Evolutionary conservation across 805 yeast species (phyloP), one percentile per base, ranked within the genome.

Genomic region (Ogataea minuta): DNA sequence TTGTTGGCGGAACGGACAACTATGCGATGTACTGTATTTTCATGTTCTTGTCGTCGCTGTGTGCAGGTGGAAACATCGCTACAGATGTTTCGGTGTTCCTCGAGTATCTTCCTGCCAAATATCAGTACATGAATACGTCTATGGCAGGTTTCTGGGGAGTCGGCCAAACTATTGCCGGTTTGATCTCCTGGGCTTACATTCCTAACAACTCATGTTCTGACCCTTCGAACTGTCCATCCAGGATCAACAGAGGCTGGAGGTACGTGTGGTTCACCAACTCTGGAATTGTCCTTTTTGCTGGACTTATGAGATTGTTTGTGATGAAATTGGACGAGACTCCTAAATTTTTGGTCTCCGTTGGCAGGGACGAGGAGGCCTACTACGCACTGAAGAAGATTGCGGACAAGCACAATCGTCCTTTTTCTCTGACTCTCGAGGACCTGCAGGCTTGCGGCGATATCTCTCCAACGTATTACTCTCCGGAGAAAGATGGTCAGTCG

Each of bases 71-170:
- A 12, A 76, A 76, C 47, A 57, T 75, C 40, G 76, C 71, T 4
- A 53, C 73, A 28, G 79, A 74, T 47, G 67, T 76, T 6, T 63
- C 76, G 23, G 66, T 71, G 9, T 71, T 71, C 46, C 52, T 74
- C 15, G 77, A 74, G 49, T 72, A 68, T 43, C 59, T 75, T 39
- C 80, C 80, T 2, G 57, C 60, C 39, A 66, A 65, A 31, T 54
- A 67, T 47, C 76, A 73, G 43, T 74, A 72, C 68, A 54, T 73
- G 39, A 60, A 71, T 34, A 72, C 79, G 1, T 63, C 71, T 32
- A 63, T 76, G 52, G 74, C 79, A 13, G 58, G 67, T 30, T 79
- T 72, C 76, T 78, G 84, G 84, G 79, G 81, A 31, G 63, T 78
- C 24, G 84, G 83, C 23, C 83, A 78, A 53, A 68, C 79, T 2